Evolutionary conservation across 2,329 filamentous ascomycete species (phyloP), one percentile per base, ranked within the genome.

Genomic region (Xylaria sp.): DNA sequence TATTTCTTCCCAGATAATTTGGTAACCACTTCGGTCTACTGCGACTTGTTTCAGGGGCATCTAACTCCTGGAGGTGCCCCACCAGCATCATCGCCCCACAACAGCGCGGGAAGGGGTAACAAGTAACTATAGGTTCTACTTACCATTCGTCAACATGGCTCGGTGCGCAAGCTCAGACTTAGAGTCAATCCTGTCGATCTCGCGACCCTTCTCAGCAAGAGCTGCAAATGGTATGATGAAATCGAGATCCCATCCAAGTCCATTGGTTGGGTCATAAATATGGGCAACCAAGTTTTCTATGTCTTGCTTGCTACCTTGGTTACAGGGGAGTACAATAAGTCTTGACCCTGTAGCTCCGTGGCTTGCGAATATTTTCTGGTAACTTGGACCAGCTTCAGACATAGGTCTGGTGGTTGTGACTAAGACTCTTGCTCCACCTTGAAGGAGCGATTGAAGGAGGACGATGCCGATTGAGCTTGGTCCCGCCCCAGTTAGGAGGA

Each of bases 201-300:
- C 69, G 0, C 66, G 64, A 2, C 72, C 70, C 2, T 62, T 60
- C 52, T 76, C 72, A 1, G 69, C 56, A 11, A 76, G 63, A 1
- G 76, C 76, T 1, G 74, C 76, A 48, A 78, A 77, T 2, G 75
- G 76, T 4, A 77, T 59, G 9, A 77, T 54, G 50, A 63, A 65
- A 54, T 78, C 76, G 2, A 77, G 50, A 54, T 76, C 72, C 51
- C 64, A 66, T 5, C 63, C 69, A 0, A 69, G 59, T 9, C 66
- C 66, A 37, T 61, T 58, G n/a, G 46, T 48, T 0, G 55, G 39
- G 43, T 69, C 66, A 46, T 75, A 76, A 39, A 77, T 70, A 50
- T 76, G 70, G 5, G 67, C 52, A 7, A 76, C 54, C 5, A 78
- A 50, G 8, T 59, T 59, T 44, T 74, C 63, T 17, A 66, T 64